Evolutionary conservation across 2,329 filamentous ascomycete species (phyloP).

Genomic region (Pseudopithomyces chartarum): DNA sequence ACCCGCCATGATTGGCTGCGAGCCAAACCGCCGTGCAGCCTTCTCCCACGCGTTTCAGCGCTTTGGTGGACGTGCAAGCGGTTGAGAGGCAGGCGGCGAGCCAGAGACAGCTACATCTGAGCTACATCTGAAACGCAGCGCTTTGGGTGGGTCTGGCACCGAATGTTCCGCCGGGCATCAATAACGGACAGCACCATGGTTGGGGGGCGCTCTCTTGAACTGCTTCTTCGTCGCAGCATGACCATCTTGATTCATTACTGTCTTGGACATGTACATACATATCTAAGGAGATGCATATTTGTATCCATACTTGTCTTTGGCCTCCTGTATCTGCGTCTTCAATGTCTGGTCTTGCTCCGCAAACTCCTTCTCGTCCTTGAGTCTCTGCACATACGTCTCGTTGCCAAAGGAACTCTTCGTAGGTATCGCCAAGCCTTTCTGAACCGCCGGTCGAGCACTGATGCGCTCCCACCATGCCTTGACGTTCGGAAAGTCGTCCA

Average conservation of each 20-base stretch:
- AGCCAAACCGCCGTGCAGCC: slow-evolving; percentile 15
- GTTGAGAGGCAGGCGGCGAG: slow-evolving; percentile 14
- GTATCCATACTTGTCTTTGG: slow-evolving; percentile 54
- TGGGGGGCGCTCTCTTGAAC: neutral
- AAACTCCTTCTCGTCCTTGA: slow-evolving; percentile 56
- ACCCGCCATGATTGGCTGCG: slow-evolving; percentile 30
- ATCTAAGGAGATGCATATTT: slow-evolving; percentile 48
- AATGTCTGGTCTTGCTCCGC: slow-evolving; percentile 52
- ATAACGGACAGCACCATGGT: neutral
- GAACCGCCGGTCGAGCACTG: slow-evolving; percentile 48
- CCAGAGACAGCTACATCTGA: slow-evolving; percentile 14
- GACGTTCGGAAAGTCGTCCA: slow-evolving; percentile 50
- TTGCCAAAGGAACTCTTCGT: slow-evolving; percentile 49
- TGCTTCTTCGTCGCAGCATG: neutral
- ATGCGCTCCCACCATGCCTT: slow-evolving; percentile 53
- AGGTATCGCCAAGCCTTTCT: slow-evolving; percentile 46
- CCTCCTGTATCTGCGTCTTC: slow-evolving; percentile 43
- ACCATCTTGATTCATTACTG: neutral
- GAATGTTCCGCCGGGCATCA: neutral
- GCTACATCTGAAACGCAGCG: slow-evolving; percentile 10
- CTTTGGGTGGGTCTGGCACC: neutral
- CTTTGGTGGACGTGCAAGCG: slow-evolving; percentile 5
- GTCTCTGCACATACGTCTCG: slow-evolving; percentile 44
- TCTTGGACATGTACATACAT: neutral
- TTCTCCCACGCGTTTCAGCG: slow-evolving; percentile 21